phyloP scores from a whole-genome alignment of 1,284 basidiomycete species.

The Inonotus hispidus region DNA sequence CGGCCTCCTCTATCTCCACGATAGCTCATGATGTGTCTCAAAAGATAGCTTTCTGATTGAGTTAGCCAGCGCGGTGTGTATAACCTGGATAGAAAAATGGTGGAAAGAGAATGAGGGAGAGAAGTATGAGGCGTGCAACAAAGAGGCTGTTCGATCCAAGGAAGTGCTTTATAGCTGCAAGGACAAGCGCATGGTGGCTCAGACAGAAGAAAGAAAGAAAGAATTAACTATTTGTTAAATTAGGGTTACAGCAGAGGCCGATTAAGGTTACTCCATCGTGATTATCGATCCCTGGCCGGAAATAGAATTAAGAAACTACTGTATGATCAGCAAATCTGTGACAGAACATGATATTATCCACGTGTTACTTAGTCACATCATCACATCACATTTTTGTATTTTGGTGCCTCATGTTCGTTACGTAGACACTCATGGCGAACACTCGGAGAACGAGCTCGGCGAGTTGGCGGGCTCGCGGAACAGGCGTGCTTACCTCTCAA shows the following conservation, averaged over 20 bases:
- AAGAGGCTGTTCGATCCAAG: background rate
- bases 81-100: background rate
- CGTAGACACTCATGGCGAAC: background rate
- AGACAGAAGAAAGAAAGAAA: background rate
- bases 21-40: slow-evolving; percentile 25
- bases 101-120: background rate
- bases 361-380: background rate
- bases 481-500: background rate
- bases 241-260: too few species aligned
- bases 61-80: background rate
- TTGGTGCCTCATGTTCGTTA: background rate
- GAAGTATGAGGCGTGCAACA: background rate
- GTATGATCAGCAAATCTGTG: too few species aligned
- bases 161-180: background rate
- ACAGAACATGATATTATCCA: background rate
- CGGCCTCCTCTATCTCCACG: slow-evolving; percentile 23
- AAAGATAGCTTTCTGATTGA: background rate
- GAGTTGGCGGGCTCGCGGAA: background rate
- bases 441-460: background rate
- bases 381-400: background rate
- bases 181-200: background rate
- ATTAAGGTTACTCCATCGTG: too few species aligned
- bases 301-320: too few species aligned
- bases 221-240: background rate
- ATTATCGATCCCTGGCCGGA: too few species aligned